phyloP scores from a whole-genome alignment of 495 filamentous ascomycete species.

The Penicillium waksmanii region DNA sequence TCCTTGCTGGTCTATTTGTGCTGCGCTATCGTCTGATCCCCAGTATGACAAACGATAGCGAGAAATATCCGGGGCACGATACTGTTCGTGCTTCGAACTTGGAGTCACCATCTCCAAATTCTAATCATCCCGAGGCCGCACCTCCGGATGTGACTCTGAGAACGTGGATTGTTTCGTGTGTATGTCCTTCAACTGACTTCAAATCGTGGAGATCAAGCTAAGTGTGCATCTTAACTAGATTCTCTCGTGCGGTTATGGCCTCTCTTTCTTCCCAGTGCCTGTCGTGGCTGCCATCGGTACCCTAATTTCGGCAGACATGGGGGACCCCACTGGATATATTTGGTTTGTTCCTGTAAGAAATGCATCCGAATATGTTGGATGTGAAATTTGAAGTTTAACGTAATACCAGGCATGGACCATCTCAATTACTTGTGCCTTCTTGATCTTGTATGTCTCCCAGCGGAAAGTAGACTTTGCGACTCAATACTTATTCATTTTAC shows the following conservation, averaged over 20 bases:
- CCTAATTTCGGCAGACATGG: constrained; percentile 26
- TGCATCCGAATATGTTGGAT: not conserved
- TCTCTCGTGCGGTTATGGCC: constrained; percentile 33
- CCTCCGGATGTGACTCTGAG: constrained; percentile 27
- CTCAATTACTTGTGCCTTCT: constrained; percentile 30
- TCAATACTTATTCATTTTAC: not conserved
- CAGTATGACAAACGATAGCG: constrained; percentile 16
- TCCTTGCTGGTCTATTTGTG: not conserved
- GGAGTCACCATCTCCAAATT: not conserved
- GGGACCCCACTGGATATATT: constrained; percentile 24
- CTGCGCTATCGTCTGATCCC: too few relatives aligned
- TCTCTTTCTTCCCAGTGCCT: constrained; percentile 31
- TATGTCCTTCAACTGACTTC: constrained; percentile 7
- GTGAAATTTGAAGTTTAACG: not conserved
- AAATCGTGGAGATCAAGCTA: too few relatives aligned
- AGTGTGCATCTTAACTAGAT: constrained; percentile 17
- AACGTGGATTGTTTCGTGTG: constrained; percentile 31
- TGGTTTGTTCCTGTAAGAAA: constrained; percentile 29
- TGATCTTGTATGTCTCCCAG: constrained; percentile 26
- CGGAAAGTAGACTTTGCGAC: not conserved
- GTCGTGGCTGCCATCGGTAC: constrained; percentile 25
- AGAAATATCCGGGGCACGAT: constrained; percentile 13
- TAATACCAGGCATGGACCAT: constrained; percentile 29
- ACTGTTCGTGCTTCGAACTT: constrained; percentile 11
- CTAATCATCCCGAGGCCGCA: constrained; percentile 10